Evolutionary conservation across 2,329 filamentous ascomycete species (phyloP).

Genomic region (Aspergillus alliaceus): DNA sequence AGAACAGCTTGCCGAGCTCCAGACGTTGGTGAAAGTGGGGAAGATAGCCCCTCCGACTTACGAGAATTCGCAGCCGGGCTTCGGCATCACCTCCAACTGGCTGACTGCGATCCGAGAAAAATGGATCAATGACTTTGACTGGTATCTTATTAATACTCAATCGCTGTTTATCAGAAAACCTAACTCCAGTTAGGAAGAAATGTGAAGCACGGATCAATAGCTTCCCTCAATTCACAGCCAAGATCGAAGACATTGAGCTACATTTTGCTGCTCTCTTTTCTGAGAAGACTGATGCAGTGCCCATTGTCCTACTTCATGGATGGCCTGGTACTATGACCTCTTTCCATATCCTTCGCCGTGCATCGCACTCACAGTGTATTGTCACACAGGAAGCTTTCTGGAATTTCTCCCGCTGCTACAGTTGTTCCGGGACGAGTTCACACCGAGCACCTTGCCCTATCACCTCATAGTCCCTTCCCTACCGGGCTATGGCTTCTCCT

Average conservation of each 20-base stretch:
- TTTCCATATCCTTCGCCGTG: too few relatives aligned
- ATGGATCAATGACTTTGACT: conserved; percentile 51
- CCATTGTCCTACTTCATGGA: conserved; percentile 46
- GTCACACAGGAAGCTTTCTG: conserved; percentile 28
- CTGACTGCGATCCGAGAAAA: conserved; percentile 40
- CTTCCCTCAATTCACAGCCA: conserved; percentile 51
- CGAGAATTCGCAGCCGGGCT: conserved; percentile 48
- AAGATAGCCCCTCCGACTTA: conserved; percentile 51
- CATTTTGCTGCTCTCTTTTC: conserved; percentile 55
- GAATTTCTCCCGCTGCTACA: conserved; percentile 34
- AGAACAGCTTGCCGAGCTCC: conserved; percentile 47
- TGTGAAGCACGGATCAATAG: conserved; percentile 48
- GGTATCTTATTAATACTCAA: conserved; percentile 44
- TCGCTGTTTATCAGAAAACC: too few relatives aligned
- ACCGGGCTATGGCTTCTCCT: conserved; percentile 32
- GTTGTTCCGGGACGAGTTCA: conserved; percentile 27
- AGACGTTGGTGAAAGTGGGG: conserved; percentile 48
- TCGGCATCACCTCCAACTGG: conserved; percentile 52
- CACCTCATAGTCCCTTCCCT: conserved; percentile 34
- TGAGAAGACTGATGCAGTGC: conserved; percentile 46
- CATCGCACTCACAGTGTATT: neutral
- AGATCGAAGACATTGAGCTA: conserved; percentile 44
- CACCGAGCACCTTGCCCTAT: conserved; percentile 26
- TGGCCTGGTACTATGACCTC: conserved; percentile 28
- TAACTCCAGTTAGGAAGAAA: conserved; percentile 24